Percentiles rank a stretch among this genome's conserved stretches.
Conservation (phyloP, 805 yeast species). For the Candida dendrica region DNA sequence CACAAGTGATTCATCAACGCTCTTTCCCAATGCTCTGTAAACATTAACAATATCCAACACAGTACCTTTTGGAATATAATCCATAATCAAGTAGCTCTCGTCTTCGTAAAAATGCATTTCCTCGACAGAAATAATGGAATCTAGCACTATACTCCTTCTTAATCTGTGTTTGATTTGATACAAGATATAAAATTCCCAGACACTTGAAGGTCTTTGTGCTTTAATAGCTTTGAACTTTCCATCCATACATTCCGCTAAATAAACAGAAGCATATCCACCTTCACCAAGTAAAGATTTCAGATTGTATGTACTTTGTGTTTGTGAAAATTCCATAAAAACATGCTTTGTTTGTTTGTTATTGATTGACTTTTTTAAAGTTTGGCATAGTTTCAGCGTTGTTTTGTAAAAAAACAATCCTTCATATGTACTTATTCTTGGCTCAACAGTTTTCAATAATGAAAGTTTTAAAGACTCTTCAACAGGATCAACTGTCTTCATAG, state of each 20-base stretch:
- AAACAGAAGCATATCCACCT: constrained; percentile 80
- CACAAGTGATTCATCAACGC: constrained; percentile 54
- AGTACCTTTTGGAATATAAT: constrained; percentile 52
- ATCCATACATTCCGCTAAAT: constrained; percentile 52
- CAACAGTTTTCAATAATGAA: constrained; percentile 29
- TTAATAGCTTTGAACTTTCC: constrained; percentile 63
- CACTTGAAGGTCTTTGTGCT: constrained; percentile 57
- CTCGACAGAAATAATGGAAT: constrained; percentile 42
- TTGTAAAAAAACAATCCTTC: constrained; percentile 24
- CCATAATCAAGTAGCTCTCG: constrained; percentile 20
- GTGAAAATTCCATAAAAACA: constrained; percentile 37
- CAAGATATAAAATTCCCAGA: constrained; percentile 80
- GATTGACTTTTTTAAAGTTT: constrained; percentile 28
- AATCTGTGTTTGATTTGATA: constrained; percentile 44
- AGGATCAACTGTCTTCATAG: constrained; percentile 30
- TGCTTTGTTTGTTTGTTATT: constrained; percentile 19
- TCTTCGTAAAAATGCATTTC: constrained; percentile 36
- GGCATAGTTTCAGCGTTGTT: constrained; percentile 26
- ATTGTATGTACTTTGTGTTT: constrained; percentile 38
- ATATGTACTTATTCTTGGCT: constrained; percentile 28
- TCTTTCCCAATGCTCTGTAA: constrained; percentile 26
- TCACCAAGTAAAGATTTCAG: constrained; percentile 56
- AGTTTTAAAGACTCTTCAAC: constrained; percentile 33
- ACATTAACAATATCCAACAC: constrained; percentile 59
- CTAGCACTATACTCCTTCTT: constrained; percentile 15